Evolutionary conservation across 139 green algal species (phyloP).

Genomic region (Asterochloris erici): DNA sequence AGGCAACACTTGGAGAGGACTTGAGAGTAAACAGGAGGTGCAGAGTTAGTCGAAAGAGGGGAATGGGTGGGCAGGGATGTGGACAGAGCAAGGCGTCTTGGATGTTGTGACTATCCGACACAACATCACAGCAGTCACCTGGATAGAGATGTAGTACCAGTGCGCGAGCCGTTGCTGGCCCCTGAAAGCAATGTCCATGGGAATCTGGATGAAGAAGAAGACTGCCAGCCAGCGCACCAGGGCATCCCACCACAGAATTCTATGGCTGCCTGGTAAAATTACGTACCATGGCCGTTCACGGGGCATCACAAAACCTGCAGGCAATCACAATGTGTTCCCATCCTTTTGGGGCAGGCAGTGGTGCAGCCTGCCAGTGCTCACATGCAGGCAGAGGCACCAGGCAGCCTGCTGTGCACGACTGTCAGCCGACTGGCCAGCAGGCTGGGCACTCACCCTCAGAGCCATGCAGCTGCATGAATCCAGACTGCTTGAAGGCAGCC

Average conservation of each 20-base stretch:
- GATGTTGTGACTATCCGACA: not conserved
- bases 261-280: slow-evolving; percentile 2
- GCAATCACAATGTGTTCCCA: not conserved
- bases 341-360: too few relatives aligned
- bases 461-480: too few relatives aligned
- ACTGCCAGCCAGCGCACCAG: slow-evolving; percentile 20
- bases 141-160: slow-evolving; percentile 21
- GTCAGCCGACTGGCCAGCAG: not conserved
- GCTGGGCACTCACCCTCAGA: not conserved
- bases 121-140: not conserved
- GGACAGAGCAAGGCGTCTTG: not conserved
- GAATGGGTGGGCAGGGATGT: not conserved
- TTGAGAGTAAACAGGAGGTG: not conserved
- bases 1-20: not conserved
- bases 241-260: slow-evolving; percentile 11
- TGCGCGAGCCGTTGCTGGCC: not conserved
- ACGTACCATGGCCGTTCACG: not conserved
- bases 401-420: too few relatives aligned
- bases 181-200: slow-evolving; percentile 20
- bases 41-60: not conserved
- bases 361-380: too few relatives aligned
- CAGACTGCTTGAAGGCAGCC: not conserved
- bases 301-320: slow-evolving; percentile 2
- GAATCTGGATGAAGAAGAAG: slow-evolving; percentile 15
- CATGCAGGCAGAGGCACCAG: too few relatives aligned